Conservation (phyloP, 2,329 filamentous ascomycete species). For the Fusarium compactum region DNA sequence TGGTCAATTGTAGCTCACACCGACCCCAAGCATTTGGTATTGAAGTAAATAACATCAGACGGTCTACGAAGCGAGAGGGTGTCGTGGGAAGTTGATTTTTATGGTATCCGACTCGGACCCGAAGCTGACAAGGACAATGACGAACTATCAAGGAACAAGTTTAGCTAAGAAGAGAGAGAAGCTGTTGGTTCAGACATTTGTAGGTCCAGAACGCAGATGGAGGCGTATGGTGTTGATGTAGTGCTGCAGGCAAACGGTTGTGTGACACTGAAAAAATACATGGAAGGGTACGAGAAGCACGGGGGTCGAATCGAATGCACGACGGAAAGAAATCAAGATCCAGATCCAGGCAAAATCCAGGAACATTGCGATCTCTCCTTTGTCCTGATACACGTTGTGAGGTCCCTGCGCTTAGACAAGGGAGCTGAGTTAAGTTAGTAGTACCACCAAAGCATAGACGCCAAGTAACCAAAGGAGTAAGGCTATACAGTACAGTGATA, state of each 20-base stretch:
- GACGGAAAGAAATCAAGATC: conserved; percentile 8
- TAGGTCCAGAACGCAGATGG: background rate
- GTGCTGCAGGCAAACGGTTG: conserved; percentile 24
- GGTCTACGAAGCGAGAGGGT: conserved; percentile 18
- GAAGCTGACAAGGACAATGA: background rate
- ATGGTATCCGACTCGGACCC: background rate
- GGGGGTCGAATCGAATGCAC: background rate
- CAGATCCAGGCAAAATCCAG: conserved; percentile 7
- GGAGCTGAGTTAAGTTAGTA: background rate
- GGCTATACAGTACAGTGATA: background rate
- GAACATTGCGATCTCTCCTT: conserved; percentile 6
- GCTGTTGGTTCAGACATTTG: conserved; percentile 9
- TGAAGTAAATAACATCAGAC: conserved; percentile 7
- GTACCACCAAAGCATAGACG: background rate
- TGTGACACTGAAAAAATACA: conserved; percentile 14
- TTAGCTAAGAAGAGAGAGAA: background rate
- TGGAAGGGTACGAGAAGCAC: conserved; percentile 5
- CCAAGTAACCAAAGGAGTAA: background rate
- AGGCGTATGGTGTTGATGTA: conserved; percentile 22
- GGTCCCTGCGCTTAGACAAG: background rate
- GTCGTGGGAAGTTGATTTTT: conserved; percentile 16
- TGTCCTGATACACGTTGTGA: background rate
- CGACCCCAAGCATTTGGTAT: conserved; percentile 24
- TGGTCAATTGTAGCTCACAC: conserved; percentile 11
- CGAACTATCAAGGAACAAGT: background rate